Conservation (phyloP, 2,329 filamentous ascomycete genomes). For the Amylocarpus encephaloides region DNA sequence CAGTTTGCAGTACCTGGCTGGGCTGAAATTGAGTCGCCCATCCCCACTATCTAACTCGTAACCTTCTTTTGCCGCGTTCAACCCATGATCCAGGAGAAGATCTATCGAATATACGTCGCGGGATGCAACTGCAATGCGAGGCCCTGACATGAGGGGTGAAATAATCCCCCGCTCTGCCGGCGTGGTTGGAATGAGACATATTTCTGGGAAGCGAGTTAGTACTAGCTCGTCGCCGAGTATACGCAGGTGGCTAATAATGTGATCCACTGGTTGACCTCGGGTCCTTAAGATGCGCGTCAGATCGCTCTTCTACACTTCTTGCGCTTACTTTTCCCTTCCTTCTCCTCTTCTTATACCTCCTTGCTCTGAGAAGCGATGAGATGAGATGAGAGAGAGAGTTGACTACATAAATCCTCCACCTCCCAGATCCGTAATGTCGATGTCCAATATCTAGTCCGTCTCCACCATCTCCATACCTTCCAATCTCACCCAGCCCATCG, state of each 20-base stretch:
- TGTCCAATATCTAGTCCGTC: neutral
- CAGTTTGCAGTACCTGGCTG: slow-evolving; percentile 4
- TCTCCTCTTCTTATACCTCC: neutral
- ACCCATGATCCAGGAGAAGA: neutral
- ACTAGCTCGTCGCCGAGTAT: neutral
- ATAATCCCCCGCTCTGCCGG: neutral
- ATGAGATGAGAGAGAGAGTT: neutral
- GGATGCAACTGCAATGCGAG: neutral
- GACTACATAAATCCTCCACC: neutral
- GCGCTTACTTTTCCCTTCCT: neutral
- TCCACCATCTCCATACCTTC: neutral
- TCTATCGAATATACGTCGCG: slow-evolving; percentile 1
- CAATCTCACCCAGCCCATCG: slow-evolving; percentile 6
- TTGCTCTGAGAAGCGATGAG: neutral
- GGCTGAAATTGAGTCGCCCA: slow-evolving; percentile 6
- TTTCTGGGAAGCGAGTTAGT: neutral
- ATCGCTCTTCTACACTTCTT: neutral
- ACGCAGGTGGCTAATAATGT: neutral
- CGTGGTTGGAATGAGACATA: neutral
- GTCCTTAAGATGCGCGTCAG: slow-evolving; percentile 3
- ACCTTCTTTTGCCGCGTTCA: slow-evolving; percentile 4
- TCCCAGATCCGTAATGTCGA: neutral
- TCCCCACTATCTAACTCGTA: slow-evolving; percentile 1
- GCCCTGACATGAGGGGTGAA: slow-evolving; percentile 5
- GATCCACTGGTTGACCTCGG: neutral